Evolutionary conservation across 495 filamentous ascomycete genomes (phyloP).

Genomic region (Tuber borchii): DNA sequence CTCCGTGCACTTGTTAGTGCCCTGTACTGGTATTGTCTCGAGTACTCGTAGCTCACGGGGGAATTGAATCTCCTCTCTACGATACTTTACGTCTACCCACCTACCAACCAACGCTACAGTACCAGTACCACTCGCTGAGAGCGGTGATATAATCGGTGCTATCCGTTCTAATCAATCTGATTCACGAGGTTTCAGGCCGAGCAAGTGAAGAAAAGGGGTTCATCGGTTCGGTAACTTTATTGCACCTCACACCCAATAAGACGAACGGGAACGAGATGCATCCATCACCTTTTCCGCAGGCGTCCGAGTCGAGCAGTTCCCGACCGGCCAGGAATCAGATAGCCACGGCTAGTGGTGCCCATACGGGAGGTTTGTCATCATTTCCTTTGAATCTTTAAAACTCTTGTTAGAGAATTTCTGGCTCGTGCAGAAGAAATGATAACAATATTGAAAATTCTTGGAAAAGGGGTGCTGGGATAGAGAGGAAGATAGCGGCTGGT

Average conservation of each 20-base stretch:
- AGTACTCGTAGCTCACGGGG: background rate
- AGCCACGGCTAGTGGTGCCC: conserved; percentile 11
- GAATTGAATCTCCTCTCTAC: background rate
- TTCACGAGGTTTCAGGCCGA: background rate
- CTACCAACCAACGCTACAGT: background rate
- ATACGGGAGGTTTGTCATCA: conserved; percentile 31
- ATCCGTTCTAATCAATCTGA: background rate
- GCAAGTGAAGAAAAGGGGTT: background rate
- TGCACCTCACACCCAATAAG: conserved; percentile 20
- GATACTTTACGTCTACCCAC: background rate
- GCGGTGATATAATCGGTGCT: background rate
- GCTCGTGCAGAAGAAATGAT: background rate
- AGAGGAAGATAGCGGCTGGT: background rate
- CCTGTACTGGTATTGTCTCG: background rate
- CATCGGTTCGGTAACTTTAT: background rate
- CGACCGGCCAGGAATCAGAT: conserved; percentile 12
- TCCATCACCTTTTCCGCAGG: conserved; percentile 28
- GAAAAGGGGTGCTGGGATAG: background rate
- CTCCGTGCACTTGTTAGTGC: background rate
- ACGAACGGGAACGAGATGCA: conserved; percentile 30
- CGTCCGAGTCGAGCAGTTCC: conserved; percentile 17
- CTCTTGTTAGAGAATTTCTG: background rate
- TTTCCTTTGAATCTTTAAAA: background rate
- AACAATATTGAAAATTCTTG: background rate
- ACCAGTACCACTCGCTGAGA: background rate